These are phyloP conservation scores for Paecilomyces sp. DNA, from an alignment of 2,329 filamentous ascomycete species.

Conservation along the genomic window DNA sequence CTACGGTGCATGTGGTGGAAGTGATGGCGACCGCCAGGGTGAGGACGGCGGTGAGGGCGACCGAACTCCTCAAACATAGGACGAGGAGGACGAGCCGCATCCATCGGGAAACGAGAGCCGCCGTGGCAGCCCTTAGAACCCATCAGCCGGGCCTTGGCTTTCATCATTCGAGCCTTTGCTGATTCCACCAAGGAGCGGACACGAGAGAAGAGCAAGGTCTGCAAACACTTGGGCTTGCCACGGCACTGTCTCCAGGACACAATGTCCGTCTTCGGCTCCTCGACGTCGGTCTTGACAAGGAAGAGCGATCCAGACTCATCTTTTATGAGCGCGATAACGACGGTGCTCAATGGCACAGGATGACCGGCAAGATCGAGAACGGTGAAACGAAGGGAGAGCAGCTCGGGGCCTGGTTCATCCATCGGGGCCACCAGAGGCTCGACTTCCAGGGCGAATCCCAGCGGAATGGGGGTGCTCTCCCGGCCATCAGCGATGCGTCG, in stretches of 20 bases:
- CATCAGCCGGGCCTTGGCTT: slow-evolving; percentile 19
- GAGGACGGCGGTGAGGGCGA: slow-evolving; percentile 16
- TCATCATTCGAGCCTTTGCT: slow-evolving; percentile 29
- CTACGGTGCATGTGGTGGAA: slow-evolving; percentile 25
- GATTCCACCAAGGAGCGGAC: slow-evolving; percentile 30
- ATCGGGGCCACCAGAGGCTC: slow-evolving; percentile 21
- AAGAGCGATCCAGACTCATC: slow-evolving; percentile 26
- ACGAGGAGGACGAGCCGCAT: slow-evolving; percentile 1
- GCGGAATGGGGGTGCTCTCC: slow-evolving; percentile 26
- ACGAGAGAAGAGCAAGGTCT: slow-evolving; percentile 30
- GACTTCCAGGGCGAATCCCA: slow-evolving; percentile 38
- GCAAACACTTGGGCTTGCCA: slow-evolving; percentile 31
- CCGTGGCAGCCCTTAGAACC: slow-evolving; percentile 25
- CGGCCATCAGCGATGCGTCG: slow-evolving; percentile 27
- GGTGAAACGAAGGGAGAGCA: slow-evolving; percentile 37
- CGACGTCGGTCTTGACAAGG: slow-evolving; percentile 30
- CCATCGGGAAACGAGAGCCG: slow-evolving; percentile 7
- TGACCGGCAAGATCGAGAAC: slow-evolving; percentile 35
- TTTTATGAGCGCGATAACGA: slow-evolving; percentile 33
- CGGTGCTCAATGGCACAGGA: slow-evolving; percentile 38
- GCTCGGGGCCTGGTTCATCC: slow-evolving; percentile 24
- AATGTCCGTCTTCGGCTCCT: slow-evolving; percentile 28
- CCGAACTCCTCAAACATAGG: slow-evolving; percentile 7
- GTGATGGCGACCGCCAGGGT: slow-evolving; percentile 15
- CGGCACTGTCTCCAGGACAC: slow-evolving; percentile 37